Evolutionary conservation across 805 yeast genomes (phyloP).

Genomic region (Wickerhamomyces chambardii): DNA sequence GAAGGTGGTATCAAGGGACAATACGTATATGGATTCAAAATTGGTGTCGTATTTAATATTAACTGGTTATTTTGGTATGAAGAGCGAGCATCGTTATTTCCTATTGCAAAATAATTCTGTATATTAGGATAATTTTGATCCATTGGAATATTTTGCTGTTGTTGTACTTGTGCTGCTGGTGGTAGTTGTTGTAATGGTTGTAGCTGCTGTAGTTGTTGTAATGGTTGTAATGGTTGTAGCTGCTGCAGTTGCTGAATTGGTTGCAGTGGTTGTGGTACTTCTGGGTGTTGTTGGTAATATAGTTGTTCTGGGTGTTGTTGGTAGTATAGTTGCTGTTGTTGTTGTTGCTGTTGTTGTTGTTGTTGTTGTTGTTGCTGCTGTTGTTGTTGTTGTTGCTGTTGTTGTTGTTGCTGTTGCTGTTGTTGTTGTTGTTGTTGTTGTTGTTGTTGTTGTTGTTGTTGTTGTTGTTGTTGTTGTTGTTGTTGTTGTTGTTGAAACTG

Average conservation of each 20-base stretch:
- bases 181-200: too few relatives aligned
- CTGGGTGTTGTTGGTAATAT: neutral
- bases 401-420: neutral
- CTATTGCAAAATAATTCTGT: too few relatives aligned
- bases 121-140: neutral
- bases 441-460: conserved; percentile 2
- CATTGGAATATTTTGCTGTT: too few relatives aligned
- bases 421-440: neutral
- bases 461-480: conserved; percentile 1
- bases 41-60: too few relatives aligned
- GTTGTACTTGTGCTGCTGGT: too few relatives aligned
- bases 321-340: neutral
- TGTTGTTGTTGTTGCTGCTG: neutral
- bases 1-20: too few relatives aligned
- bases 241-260: too few relatives aligned
- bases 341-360: neutral
- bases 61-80: neutral
- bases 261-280: neutral
- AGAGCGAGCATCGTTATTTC: too few relatives aligned
- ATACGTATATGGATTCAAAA: too few relatives aligned
- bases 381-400: neutral
- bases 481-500: neutral
- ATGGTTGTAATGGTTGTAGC: too few relatives aligned
- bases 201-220: too few relatives aligned
- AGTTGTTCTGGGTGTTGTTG: too few relatives aligned